Evolutionary conservation across 2,329 filamentous ascomycete genomes (phyloP).

Genomic region (Neophaeococcomyces mojaviensis): DNA sequence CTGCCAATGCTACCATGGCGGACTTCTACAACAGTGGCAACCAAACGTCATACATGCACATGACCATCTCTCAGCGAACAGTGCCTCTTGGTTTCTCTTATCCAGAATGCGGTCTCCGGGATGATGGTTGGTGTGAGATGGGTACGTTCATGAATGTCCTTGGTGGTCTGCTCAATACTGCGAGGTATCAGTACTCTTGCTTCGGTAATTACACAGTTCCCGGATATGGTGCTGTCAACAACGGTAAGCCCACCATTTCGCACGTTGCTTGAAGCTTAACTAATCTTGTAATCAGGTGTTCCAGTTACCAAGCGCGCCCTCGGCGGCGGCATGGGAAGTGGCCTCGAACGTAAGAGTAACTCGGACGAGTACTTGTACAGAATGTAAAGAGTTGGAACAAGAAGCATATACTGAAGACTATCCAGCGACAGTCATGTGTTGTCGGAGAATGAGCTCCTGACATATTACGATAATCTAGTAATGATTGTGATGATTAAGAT

Average conservation of each 20-base stretch:
- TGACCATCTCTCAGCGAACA: constrained; percentile 67
- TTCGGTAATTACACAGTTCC: constrained; percentile 40
- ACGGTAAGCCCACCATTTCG: constrained; percentile 24
- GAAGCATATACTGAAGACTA: no score
- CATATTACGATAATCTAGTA: no score
- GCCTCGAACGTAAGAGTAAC: not conserved
- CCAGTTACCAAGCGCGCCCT: not conserved
- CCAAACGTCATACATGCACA: constrained; percentile 64
- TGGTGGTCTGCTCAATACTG: constrained; percentile 49
- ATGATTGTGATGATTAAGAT: no score
- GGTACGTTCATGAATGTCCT: constrained; percentile 59
- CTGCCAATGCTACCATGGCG: constrained; percentile 16
- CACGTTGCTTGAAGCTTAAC: not conserved
- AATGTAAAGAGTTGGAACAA: no score
- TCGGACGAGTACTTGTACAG: not conserved
- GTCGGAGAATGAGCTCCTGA: no score
- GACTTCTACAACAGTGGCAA: constrained; percentile 44
- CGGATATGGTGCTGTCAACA: constrained; percentile 22
- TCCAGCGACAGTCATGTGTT: no score
- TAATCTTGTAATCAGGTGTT: not conserved
- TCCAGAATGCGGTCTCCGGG: constrained; percentile 54
- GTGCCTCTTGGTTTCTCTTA: constrained; percentile 62
- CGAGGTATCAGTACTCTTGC: constrained; percentile 59
- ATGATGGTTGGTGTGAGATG: constrained; percentile 72
- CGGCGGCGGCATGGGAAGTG: constrained; percentile 4